phyloP scores from a whole-genome alignment of 331 rosid genomes.

The Saraca asoca region DNA sequence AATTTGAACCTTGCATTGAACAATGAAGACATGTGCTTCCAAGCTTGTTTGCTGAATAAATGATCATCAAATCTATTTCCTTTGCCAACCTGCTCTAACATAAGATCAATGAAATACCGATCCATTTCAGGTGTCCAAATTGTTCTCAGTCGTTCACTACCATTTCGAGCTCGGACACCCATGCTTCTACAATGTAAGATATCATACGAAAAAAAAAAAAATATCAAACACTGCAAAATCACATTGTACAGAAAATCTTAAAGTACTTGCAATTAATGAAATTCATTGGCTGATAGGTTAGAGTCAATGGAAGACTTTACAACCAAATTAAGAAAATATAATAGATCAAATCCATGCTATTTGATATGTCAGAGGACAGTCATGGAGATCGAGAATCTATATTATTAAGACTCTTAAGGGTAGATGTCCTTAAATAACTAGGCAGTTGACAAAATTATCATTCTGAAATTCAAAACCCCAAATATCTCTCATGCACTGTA shows the following conservation, averaged over 20 bases:
- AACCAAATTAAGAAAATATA: background rate
- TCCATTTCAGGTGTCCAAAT: constrained; percentile 86
- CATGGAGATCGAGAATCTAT: background rate
- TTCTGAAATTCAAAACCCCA: background rate
- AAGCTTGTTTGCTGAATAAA: constrained; percentile 67
- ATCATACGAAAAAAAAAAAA: background rate
- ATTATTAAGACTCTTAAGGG: background rate
- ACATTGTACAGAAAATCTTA: background rate
- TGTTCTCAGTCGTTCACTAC: constrained; percentile 63
- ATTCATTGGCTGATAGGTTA: background rate
- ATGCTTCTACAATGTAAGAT: constrained; percentile 40
- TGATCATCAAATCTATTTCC: constrained; percentile 65
- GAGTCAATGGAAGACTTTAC: background rate
- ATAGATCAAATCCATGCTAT: background rate
- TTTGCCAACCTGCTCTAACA: constrained; percentile 62
- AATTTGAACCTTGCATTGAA: constrained; percentile 68
- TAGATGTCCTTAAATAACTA: too few relatives aligned
- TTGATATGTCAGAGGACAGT: background rate
- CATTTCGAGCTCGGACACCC: constrained; percentile 48
- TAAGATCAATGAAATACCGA: constrained; percentile 66
- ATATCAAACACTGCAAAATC: constrained; percentile 9
- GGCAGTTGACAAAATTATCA: constrained; percentile 3
- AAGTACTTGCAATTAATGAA: background rate
- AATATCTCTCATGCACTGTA: background rate
- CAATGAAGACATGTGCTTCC: constrained; percentile 65